phyloP scores from a whole-genome alignment of 73 alveolate genomes.

The Paramecium tetraurelia region DNA sequence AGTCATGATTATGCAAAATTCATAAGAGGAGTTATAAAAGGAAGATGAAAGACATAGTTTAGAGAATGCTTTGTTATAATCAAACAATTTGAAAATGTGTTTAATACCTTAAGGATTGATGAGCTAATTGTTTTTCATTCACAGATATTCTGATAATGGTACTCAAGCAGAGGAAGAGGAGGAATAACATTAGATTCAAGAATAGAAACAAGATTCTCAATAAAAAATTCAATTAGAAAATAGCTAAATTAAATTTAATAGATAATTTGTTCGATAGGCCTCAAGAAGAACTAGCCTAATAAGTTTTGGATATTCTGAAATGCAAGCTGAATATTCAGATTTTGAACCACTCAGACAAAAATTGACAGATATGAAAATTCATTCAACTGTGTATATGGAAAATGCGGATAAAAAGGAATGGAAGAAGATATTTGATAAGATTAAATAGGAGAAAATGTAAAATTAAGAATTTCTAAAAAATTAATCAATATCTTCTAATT shows the following conservation, averaged over 20 bases:
- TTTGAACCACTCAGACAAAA: not conserved
- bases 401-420: not conserved
- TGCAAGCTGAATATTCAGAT: not conserved
- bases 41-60: not conserved
- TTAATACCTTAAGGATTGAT: not conserved
- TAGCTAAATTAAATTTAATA: not conserved
- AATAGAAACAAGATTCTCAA: not conserved
- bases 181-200: not conserved
- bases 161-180: not conserved
- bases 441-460: not conserved
- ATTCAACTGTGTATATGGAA: not conserved
- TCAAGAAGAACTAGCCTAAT: not conserved
- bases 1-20: not conserved
- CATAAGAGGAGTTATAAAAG: not conserved
- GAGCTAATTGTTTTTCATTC: conserved; percentile 2
- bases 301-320: conserved; percentile 18
- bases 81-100: not conserved
- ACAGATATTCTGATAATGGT: conserved; percentile 3
- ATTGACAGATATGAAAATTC: not conserved
- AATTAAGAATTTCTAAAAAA: not conserved
- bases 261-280: not conserved
- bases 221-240: not conserved
- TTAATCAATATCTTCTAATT: not conserved
- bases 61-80: not conserved
- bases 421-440: not conserved